Percentiles rank a stretch among this genome's conserved stretches.
Conservation (phyloP, 768 basidiomycete genomes). For the Lactifluus pinguis region DNA sequence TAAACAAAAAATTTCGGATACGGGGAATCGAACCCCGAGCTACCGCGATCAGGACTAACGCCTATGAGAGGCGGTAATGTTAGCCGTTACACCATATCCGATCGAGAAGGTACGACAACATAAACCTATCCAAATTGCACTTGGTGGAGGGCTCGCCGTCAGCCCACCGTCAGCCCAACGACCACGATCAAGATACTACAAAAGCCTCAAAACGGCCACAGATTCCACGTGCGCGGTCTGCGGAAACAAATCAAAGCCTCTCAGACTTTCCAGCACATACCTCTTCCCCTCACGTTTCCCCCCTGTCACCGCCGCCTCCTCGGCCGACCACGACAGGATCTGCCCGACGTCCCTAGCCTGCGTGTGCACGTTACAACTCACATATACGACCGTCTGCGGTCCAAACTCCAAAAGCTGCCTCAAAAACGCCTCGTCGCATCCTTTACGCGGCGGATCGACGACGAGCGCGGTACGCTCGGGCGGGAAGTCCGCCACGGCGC, state of each 20-base stretch:
- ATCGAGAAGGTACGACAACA: neutral
- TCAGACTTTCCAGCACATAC: constrained; percentile 74
- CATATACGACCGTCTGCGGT: constrained; percentile 68
- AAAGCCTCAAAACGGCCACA: constrained; percentile 48
- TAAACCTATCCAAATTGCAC: neutral
- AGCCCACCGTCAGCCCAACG: too few species aligned
- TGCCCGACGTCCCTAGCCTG: constrained; percentile 82
- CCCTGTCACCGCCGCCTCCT: constrained; percentile 23
- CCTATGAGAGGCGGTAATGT: constrained; percentile 30
- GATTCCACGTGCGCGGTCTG: constrained; percentile 45
- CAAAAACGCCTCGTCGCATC: constrained; percentile 76
- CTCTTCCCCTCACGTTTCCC: constrained; percentile 28
- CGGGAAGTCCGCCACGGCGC: constrained; percentile 55
- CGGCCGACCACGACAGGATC: constrained; percentile 42
- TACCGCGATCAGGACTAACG: constrained; percentile 23
- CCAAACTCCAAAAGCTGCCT: constrained; percentile 67
- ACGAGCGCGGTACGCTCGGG: constrained; percentile 56
- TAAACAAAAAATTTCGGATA: constrained; percentile 24
- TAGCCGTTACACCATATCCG: constrained; percentile 33
- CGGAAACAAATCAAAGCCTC: constrained; percentile 93
- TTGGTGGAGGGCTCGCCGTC: too few species aligned
- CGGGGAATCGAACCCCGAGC: constrained; percentile 37
- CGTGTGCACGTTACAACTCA: constrained; percentile 93
- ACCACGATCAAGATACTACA: constrained; percentile 14
- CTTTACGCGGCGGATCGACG: constrained; percentile 91